Base-by-base conservation (phyloP, 768 basidiomycete species). In the Pisolithus sp. region DNA sequence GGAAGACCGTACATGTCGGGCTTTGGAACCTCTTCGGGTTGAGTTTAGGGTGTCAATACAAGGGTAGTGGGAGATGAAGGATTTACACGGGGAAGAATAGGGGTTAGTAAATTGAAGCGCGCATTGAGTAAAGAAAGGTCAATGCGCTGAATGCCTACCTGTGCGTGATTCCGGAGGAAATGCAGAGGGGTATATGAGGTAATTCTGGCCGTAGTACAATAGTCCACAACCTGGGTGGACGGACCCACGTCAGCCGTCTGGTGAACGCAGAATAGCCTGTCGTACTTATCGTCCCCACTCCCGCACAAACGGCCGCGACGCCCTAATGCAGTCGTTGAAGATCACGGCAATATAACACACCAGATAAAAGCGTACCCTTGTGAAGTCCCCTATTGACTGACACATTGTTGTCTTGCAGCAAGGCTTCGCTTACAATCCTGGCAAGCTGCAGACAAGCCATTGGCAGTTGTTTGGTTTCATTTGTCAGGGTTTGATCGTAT, bases 101-200 rank as follows among this genome's bases (percentile, higher is more conserved):
- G 40, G 18, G 40, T 18, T 20, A 21, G 34, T 34, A 10, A 34
- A 13, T 10, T 10, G 31, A 34, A 15, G 34, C 34, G 13, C 34
- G 34, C 34, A 15, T 34, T 34, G 18, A 23, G 18, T 12, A 21
- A 8, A 18, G 21, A 40, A 21, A 26, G 3, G 30, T 30, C 10
- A 9, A 30, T 30, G 30, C 30, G 9, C 30, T 30, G 10, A 30
- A 9, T n/a, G 59, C 72, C 53, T 52, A 89, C 92, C 79, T 60
- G 74, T 83, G 45, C 93, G 74, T 23, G 92, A 92, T 2, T 92
- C 92, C 5, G 82, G 78, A 50, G 89, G 84, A 45, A 79, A 85
- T 7, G 85, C 84, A 17, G 90, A 85, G 1, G 93, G 93, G 66
- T 95, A 97, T 64, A 97, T 94, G 48, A 97, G 74, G 58, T 80